These are phyloP conservation scores for Beauveria sp. DNA, from an alignment of 2,329 filamentous ascomycete genomes.

Conservation along the genomic window DNA sequence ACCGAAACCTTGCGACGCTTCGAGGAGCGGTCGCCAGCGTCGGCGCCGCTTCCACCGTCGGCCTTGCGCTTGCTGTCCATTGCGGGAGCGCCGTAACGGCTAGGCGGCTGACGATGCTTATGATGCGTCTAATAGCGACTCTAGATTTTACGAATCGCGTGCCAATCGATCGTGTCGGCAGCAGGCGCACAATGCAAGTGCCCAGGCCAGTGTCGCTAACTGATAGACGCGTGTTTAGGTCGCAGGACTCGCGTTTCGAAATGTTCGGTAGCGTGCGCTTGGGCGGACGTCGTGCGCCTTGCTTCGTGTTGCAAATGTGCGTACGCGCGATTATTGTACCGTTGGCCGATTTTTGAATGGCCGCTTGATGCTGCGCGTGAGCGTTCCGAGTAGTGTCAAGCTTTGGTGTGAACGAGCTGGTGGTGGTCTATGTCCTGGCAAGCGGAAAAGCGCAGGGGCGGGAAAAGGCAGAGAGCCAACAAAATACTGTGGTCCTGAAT, in stretches of 20 bases:
- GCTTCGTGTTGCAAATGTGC: background rate
- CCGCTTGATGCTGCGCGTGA: background rate
- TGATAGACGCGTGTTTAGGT: conserved; percentile 5
- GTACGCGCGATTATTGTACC: background rate
- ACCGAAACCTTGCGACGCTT: conserved; percentile 48
- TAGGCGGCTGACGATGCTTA: background rate
- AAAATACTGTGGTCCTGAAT: background rate
- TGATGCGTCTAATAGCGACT: background rate
- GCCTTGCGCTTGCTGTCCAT: conserved; percentile 55
- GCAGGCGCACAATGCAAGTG: conserved; percentile 1
- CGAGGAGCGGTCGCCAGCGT: conserved; percentile 44
- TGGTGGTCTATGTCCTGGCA: conserved; percentile 8
- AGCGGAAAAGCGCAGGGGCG: conserved; percentile 7
- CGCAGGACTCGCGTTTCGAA: background rate
- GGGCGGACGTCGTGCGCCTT: background rate
- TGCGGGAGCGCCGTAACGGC: conserved; percentile 13
- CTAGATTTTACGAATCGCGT: background rate
- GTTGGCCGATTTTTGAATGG: background rate
- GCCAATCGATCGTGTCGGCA: background rate
- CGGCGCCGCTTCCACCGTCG: conserved; percentile 35
- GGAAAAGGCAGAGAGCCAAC: conserved; percentile 9
- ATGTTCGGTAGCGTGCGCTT: background rate
- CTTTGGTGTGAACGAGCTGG: conserved; percentile 2
- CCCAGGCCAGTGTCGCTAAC: background rate
- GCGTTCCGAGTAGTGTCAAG: background rate